Conservation (phyloP, 2,329 filamentous ascomycete species). For the Aureobasidium mangrovei region DNA sequence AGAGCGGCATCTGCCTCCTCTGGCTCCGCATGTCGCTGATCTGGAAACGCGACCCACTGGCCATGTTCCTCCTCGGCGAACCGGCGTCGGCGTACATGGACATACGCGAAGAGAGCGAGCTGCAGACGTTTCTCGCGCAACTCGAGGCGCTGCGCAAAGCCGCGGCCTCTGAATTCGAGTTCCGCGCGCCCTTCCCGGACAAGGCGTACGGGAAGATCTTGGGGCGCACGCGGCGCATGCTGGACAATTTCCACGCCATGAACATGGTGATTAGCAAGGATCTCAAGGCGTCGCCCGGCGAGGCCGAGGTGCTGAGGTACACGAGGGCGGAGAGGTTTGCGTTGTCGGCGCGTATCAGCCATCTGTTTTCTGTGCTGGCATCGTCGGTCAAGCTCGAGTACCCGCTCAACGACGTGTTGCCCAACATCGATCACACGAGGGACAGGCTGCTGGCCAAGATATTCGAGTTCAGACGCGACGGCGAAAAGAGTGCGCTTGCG, state of each 20-base stretch:
- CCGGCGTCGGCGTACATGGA: conserved; percentile 58
- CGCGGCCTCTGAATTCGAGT: conserved; percentile 78
- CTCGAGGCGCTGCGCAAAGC: conserved; percentile 65
- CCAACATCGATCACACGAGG: conserved; percentile 69
- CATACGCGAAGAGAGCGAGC: conserved; percentile 74
- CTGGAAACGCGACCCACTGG: conserved; percentile 88
- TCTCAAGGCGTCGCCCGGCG: conserved; percentile 64
- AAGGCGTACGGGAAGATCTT: conserved; percentile 66
- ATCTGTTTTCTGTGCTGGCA: conserved; percentile 77
- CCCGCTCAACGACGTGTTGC: conserved; percentile 79
- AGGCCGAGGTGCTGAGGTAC: conserved; percentile 69
- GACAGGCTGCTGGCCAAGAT: conserved; percentile 81
- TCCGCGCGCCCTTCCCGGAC: conserved; percentile 77
- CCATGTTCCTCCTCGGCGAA: conserved; percentile 48
- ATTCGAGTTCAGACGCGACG: conserved; percentile 72
- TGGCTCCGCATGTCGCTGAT: conserved; percentile 93
- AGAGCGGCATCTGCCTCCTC: conserved; percentile 79
- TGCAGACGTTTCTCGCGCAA: conserved; percentile 69
- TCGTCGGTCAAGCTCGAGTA: conserved; percentile 93
- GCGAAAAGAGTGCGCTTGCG: conserved; percentile 40
- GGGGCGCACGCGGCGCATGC: conserved; percentile 69
- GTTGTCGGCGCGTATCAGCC: conserved; percentile 81
- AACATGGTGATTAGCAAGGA: conserved; percentile 83
- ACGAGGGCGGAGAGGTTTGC: conserved; percentile 71
- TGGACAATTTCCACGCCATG: conserved; percentile 95